phyloP scores from a whole-genome alignment of 2,329 filamentous ascomycete genomes.

The Remersonia thermophila region DNA sequence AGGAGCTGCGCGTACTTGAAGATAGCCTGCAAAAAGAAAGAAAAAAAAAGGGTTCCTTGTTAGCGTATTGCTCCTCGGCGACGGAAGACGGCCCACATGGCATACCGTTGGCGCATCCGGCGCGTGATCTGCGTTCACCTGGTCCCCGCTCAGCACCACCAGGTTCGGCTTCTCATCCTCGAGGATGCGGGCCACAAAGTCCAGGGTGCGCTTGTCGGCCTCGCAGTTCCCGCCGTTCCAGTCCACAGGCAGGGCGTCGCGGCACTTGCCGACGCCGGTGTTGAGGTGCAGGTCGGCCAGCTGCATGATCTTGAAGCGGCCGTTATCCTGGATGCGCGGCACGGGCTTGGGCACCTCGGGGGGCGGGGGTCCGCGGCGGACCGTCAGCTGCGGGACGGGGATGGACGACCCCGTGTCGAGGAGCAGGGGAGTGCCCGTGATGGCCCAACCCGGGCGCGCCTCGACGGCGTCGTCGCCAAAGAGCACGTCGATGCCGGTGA shows the following conservation, averaged over 20 bases:
- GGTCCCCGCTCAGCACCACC: constrained; percentile 83
- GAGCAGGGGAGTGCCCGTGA: constrained; percentile 62
- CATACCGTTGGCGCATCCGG: constrained; percentile 69
- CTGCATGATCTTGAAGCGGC: constrained; percentile 95
- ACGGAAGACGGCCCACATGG: background rate
- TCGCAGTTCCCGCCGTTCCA: constrained; percentile 70
- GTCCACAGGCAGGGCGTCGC: constrained; percentile 69
- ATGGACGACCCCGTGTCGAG: constrained; percentile 50
- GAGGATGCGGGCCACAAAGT: constrained; percentile 72
- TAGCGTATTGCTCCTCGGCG: no score
- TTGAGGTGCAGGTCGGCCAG: constrained; percentile 88
- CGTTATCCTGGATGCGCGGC: constrained; percentile 72
- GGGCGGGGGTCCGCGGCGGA: constrained; percentile 57
- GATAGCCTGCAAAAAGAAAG: constrained; percentile 49
- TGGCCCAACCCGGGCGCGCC: constrained; percentile 71
- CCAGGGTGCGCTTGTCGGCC: constrained; percentile 80
- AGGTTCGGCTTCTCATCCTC: constrained; percentile 91
- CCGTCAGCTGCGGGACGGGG: constrained; percentile 61
- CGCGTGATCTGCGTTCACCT: constrained; percentile 87
- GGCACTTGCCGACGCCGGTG: constrained; percentile 74
- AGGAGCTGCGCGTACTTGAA: constrained; percentile 86
- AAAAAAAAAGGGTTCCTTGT: no score
- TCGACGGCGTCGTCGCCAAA: constrained; percentile 89
- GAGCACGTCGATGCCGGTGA: constrained; percentile 75
- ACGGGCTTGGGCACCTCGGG: constrained; percentile 53